phyloP scores from a whole-genome alignment of 1,284 basidiomycete species.

The Cutaneotrichosporon sp. region DNA sequence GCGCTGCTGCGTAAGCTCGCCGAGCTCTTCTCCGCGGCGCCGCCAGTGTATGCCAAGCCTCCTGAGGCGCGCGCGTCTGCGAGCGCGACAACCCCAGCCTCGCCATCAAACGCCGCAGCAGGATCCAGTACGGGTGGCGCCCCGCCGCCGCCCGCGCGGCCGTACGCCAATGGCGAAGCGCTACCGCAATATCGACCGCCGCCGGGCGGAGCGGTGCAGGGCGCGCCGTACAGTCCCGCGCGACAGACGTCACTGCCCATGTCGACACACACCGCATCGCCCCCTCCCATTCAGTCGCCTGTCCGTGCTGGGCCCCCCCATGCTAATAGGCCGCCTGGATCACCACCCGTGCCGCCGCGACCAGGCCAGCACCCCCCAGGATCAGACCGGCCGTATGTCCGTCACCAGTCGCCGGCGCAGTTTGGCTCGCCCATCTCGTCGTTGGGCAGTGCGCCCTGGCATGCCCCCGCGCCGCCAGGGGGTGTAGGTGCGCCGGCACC shows the following conservation, averaged over 20 bases:
- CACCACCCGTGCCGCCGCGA: conserved; percentile 17
- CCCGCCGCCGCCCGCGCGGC: conserved; percentile 32
- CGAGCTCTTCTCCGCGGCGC: conserved; percentile 72
- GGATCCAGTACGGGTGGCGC: not conserved
- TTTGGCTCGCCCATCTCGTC: not conserved
- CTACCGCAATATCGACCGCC: conserved; percentile 33
- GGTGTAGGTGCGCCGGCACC: not conserved
- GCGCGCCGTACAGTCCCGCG: conserved; percentile 12
- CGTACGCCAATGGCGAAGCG: conserved; percentile 17
- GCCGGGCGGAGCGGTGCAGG: conserved; percentile 28
- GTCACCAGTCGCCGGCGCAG: not conserved
- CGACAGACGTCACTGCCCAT: not conserved
- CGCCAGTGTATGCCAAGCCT: conserved; percentile 88
- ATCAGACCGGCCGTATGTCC: conserved; percentile 14
- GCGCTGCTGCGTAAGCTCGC: conserved; percentile 37
- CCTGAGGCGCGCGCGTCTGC: conserved; percentile 9
- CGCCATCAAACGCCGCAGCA: not conserved
- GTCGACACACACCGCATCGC: not conserved
- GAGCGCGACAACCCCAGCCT: not conserved
- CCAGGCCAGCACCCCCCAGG: conserved; percentile 20
- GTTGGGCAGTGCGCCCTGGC: not conserved
- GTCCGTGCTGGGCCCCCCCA: not conserved
- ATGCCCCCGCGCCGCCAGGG: not conserved
- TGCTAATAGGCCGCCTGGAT: conserved; percentile 16
- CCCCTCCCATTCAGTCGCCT: not conserved